Percentiles rank a stretch among this genome's conserved stretches.
Conservation (phyloP, 208 protist genomes). For the Novymonas esmeraldas region DNA sequence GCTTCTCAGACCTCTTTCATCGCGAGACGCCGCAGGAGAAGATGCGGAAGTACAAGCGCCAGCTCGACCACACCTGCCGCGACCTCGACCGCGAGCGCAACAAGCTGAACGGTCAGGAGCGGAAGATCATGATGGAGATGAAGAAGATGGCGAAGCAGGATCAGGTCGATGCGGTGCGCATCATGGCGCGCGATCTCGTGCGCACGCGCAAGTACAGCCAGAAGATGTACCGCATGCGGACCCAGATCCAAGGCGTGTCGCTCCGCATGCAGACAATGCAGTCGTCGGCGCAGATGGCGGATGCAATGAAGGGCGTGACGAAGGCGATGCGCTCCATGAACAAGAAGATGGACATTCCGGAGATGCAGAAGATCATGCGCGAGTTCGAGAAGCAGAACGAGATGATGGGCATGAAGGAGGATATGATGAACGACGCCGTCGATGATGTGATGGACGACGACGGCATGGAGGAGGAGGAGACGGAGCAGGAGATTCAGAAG, state of each 20-base stretch:
- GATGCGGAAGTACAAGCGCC: conserved; percentile 96
- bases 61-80: conserved; percentile 93
- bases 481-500: conserved; percentile 90
- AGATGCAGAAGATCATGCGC: conserved; percentile 97
- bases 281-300: conserved; percentile 87
- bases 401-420: conserved; percentile 98
- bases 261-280: conserved; percentile 96
- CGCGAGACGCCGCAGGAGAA: conserved; percentile 92
- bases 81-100: conserved; percentile 97
- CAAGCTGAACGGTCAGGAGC: conserved; percentile 95
- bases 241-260: conserved; percentile 96
- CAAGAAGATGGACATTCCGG: conserved; percentile 96
- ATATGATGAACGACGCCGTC: conserved; percentile 97
- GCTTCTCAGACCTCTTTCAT: conserved; percentile 70
- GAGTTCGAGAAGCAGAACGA: conserved; percentile 98
- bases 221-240: conserved; percentile 98
- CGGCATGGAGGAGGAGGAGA: conserved; percentile 92
- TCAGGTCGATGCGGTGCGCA: conserved; percentile 95
- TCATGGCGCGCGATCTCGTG: conserved; percentile 98
- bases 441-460: conserved; percentile 93
- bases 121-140: conserved; percentile 97
- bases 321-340: conserved; percentile 97
- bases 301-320: conserved; percentile 92
- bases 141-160: conserved; percentile 96
- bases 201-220: conserved; percentile 94